Evolutionary conservation across 345 rosid genomes (phyloP).

Genomic region (Eucalyptus erythrocorys): DNA sequence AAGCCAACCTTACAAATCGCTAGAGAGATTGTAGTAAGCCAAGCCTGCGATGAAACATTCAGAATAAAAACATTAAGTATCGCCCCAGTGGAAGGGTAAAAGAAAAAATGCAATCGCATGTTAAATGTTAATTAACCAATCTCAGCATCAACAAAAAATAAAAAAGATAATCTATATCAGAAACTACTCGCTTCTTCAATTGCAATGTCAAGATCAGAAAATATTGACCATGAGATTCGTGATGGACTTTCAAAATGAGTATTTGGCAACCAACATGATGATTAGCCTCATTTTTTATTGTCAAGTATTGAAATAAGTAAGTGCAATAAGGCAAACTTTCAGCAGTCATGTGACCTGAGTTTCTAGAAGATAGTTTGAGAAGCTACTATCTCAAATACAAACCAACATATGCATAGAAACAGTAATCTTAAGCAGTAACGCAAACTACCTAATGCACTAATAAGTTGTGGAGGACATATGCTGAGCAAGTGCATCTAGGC

Average conservation of each 20-base stretch:
- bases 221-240: not conserved
- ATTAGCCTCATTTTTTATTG: not conserved
- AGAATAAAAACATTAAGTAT: not conserved
- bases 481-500: not conserved
- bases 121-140: not conserved
- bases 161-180: not conserved
- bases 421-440: not conserved
- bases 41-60: conserved; percentile 47
- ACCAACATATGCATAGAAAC: not conserved
- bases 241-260: not conserved
- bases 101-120: not conserved
- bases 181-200: not conserved
- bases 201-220: not conserved
- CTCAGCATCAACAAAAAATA: not conserved
- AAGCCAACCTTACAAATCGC: conserved; percentile 70
- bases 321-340: not conserved
- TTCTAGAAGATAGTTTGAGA: not conserved
- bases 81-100: not conserved
- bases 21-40: conserved; percentile 67
- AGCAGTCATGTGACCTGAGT: not conserved
- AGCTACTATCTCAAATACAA: not conserved
- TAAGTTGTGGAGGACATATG: not conserved
- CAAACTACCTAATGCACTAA: not conserved
- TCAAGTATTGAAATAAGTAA: not conserved
- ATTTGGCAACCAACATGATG: not conserved